A percentile compares a stretch with the other conserved stretches of the same genome.
phyloP scores from a whole-genome alignment of 495 filamentous ascomycete genomes.

The Aspergillus baeticus region DNA sequence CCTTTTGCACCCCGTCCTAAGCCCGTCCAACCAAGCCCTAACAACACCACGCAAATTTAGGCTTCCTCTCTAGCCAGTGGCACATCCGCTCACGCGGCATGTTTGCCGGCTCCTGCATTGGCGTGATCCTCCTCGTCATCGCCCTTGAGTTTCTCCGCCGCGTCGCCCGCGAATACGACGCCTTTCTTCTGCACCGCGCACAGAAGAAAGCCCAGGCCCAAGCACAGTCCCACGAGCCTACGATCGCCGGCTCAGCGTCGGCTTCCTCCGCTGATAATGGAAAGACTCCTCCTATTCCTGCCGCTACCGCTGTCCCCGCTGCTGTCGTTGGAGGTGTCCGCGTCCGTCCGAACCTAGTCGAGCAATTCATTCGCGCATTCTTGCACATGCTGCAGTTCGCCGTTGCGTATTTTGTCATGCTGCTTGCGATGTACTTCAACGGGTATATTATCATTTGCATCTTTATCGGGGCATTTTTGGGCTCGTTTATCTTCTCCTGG shows the following conservation, averaged over 20 bases:
- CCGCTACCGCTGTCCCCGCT: background rate
- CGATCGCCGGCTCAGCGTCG: background rate
- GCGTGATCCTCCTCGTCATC: conserved; percentile 61
- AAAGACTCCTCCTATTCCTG: background rate
- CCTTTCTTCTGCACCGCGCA: conserved; percentile 49
- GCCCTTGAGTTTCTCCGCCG: conserved; percentile 64
- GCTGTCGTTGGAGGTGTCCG: conserved; percentile 1
- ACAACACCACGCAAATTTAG: conserved; percentile 24
- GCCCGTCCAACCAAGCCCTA: background rate
- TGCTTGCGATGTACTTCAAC: conserved; percentile 68
- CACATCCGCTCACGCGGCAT: conserved; percentile 58
- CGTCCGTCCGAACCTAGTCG: conserved; percentile 49
- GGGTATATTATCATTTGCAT: conserved; percentile 64
- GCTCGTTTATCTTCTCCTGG: conserved; percentile 60
- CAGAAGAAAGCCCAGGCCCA: conserved; percentile 14
- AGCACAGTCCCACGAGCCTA: background rate
- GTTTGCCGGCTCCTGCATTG: conserved; percentile 72
- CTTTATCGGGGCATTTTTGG: conserved; percentile 61
- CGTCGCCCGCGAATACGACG: conserved; percentile 58
- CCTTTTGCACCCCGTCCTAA: background rate
- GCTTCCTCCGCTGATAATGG: background rate
- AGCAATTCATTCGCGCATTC: conserved; percentile 61
- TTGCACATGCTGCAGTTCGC: conserved; percentile 68
- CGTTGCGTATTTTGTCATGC: conserved; percentile 70
- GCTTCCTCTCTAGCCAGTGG: conserved; percentile 66